Evolutionary conservation across 164 flowering plant species (phyloP).

Genomic region (Magnolia officinalis): DNA sequence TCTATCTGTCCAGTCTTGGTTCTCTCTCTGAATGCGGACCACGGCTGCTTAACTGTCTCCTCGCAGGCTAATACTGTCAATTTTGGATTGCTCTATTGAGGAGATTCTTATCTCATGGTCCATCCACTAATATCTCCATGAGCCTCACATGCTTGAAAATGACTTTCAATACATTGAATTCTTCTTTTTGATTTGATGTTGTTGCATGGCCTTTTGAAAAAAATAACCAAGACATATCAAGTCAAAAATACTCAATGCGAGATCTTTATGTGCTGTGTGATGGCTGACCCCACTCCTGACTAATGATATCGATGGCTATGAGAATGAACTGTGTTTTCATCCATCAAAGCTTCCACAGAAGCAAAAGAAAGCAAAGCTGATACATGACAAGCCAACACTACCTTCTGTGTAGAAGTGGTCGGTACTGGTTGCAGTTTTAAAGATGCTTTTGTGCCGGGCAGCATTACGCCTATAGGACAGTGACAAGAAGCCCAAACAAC

Average conservation of each 20-base stretch:
- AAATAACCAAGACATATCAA: not conserved
- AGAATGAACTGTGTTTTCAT: conserved; percentile 12
- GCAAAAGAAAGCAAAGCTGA: conserved; percentile 11
- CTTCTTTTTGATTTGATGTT: not conserved
- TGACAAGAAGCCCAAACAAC: conserved; percentile 21
- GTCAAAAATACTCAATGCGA: not conserved
- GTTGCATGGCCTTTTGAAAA: not conserved
- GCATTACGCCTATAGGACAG: conserved; percentile 22
- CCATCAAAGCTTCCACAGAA: conserved; percentile 17
- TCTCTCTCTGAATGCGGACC: not conserved
- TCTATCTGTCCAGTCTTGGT: not conserved
- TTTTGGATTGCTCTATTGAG: no score
- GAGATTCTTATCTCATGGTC: no score
- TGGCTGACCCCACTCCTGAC: conserved; percentile 15
- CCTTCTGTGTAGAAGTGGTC: conserved; percentile 23
- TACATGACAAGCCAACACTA: conserved; percentile 28
- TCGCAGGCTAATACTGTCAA: no score
- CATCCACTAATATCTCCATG: no score
- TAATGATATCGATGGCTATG: conserved; percentile 1
- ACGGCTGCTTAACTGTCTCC: no score
- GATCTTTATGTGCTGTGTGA: conserved; percentile 26
- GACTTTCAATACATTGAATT: no score
- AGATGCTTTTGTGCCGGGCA: conserved; percentile 14
- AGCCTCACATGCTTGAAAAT: no score
- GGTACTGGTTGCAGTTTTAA: conserved; percentile 21